Conservation (phyloP, 2,329 filamentous ascomycete species). For the Aspergillus sojae region DNA sequence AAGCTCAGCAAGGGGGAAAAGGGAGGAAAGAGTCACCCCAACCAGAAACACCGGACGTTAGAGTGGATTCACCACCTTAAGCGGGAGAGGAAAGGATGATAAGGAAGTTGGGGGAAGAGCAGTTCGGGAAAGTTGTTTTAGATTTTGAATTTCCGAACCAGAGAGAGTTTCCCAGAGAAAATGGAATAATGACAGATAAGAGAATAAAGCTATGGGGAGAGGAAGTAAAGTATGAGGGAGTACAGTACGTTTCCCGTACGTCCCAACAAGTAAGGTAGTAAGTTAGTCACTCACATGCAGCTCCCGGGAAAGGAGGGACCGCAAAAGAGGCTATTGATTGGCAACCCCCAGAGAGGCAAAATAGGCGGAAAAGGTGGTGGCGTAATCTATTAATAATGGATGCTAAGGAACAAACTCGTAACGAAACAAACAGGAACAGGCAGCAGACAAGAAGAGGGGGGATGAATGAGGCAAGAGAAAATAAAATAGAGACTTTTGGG, state of each 20-base stretch:
- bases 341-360: conserved; percentile 7
- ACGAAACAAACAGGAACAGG: conserved; percentile 10
- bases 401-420: conserved; percentile 5
- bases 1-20: conserved; percentile 19
- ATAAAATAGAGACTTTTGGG: neutral
- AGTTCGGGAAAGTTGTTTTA: neutral
- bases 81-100: neutral
- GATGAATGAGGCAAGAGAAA: neutral
- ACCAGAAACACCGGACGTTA: conserved; percentile 9
- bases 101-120: neutral
- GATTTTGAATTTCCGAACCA: neutral
- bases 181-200: neutral
- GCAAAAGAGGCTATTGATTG: conserved; percentile 6
- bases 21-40: conserved; percentile 10
- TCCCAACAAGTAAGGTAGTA: neutral
- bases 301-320: conserved; percentile 10
- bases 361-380: conserved; percentile 19
- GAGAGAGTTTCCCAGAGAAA: neutral
- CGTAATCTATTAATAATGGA: conserved; percentile 27
- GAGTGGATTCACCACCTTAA: neutral
- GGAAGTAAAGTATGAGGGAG: neutral
- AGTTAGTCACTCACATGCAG: conserved; percentile 13
- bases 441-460: conserved; percentile 1
- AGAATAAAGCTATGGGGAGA: neutral
- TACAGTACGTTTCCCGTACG: conserved; percentile 7